These are phyloP conservation scores for Aphanomyces stellatus DNA, from an alignment of 352 stramenopile genomes.

Conservation along the genomic window DNA sequence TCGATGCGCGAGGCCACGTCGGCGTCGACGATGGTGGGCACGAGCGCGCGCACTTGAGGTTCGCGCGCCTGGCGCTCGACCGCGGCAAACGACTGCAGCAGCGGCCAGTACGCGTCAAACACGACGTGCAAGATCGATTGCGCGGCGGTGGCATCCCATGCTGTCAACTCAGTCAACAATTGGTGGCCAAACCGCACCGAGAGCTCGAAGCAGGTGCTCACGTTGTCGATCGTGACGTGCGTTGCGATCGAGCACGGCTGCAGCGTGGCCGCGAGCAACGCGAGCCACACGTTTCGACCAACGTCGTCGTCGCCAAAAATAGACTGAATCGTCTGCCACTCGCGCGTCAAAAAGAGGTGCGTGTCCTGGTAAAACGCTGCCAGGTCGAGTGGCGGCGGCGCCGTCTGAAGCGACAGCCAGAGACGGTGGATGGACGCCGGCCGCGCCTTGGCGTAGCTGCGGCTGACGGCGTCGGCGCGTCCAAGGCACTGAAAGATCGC, in stretches of 20 bases:
- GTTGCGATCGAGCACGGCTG: neutral
- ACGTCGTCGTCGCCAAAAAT: neutral
- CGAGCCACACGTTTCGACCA: neutral
- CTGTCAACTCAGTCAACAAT: neutral
- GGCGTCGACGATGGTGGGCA: neutral
- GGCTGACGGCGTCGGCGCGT: neutral
- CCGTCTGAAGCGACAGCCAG: neutral
- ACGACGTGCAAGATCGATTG: neutral
- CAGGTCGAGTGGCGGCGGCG: neutral
- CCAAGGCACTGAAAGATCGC: slow-evolving; percentile 3
- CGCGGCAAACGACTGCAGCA: neutral
- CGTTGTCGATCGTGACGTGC: neutral
- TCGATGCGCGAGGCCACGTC: neutral
- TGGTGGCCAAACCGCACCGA: neutral
- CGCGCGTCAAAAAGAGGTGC: neutral
- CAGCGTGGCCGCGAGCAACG: slow-evolving; percentile 10
- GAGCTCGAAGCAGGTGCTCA: neutral
- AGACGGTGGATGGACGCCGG: slow-evolving; percentile 17
- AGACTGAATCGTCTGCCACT: neutral
- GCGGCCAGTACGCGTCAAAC: slow-evolving; percentile 8
- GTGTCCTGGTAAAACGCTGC: slow-evolving; percentile 4
- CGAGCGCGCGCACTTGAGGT: neutral
- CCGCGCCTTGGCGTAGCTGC: neutral
- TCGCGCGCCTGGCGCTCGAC: neutral
- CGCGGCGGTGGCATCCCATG: neutral